A percentile compares a stretch with the other conserved stretches of the same genome.
Conservation (phyloP, 805 yeast species). For the Myxozyma sirexii region DNA sequence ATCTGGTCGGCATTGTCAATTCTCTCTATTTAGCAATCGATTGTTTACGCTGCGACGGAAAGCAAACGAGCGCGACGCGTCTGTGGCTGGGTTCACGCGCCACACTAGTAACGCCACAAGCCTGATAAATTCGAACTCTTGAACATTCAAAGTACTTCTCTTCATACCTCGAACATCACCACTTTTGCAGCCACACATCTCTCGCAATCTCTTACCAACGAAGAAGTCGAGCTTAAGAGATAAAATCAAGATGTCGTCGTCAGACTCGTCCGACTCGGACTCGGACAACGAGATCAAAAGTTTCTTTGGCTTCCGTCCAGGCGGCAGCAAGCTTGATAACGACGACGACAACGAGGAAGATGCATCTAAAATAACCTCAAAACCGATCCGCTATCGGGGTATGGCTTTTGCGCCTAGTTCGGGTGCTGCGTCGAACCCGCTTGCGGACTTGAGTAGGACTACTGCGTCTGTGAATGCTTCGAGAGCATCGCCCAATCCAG, state of each 20-base stretch:
- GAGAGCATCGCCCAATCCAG: neutral
- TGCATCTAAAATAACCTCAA: neutral
- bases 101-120: neutral
- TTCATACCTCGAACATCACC: no score
- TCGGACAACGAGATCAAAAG: slow-evolving; percentile 16
- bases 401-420: slow-evolving; percentile 27
- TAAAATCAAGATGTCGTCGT: slow-evolving; percentile 15
- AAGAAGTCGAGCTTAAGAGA: neutral
- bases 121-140: no score
- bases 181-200: neutral
- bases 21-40: neutral
- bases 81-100: slow-evolving; percentile 1
- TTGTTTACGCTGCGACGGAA: no score
- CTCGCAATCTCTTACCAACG: neutral
- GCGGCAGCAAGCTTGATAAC: neutral
- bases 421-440: slow-evolving; percentile 16
- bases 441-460: slow-evolving; percentile 1
- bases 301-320: slow-evolving; percentile 10
- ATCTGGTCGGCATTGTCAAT: slow-evolving; percentile 16
- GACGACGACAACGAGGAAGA: slow-evolving; percentile 16
- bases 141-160: no score
- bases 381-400: slow-evolving; percentile 29
- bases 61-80: slow-evolving; percentile 4
- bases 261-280: slow-evolving; percentile 21
- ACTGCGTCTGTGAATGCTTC: neutral